A percentile compares a stretch with the other conserved stretches of the same genome.
Evolutionary conservation across 2,329 filamentous ascomycete genomes (phyloP).

Genomic region (Pseudocercospora macadamiae): DNA sequence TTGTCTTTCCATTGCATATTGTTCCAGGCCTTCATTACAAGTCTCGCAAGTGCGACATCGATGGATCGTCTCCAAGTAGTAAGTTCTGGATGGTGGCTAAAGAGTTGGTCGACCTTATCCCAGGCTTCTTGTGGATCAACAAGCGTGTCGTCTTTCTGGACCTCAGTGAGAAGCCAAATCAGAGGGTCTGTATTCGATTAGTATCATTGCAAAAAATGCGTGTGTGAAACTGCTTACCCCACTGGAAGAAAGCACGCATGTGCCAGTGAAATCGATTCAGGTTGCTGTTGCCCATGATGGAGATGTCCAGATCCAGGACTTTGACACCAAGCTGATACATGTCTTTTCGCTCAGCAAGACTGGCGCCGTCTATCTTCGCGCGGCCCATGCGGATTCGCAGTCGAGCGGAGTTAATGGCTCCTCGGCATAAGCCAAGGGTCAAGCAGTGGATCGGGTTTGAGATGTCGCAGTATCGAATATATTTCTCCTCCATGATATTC

Average conservation of each 20-base stretch:
- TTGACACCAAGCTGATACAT: conserved; percentile 47
- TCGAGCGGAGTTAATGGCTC: conserved; percentile 48
- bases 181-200: conserved; percentile 34
- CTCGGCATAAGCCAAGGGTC: conserved; percentile 48
- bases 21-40: conserved; percentile 52
- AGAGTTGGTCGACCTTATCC: conserved; percentile 50
- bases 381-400: conserved; percentile 52
- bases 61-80: conserved; percentile 43
- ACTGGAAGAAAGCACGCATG: conserved; percentile 55
- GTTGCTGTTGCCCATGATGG: conserved; percentile 43
- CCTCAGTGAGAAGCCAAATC: conserved; percentile 40
- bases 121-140: conserved; percentile 42
- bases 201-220: background rate
- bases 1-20: conserved; percentile 23
- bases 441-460: conserved; percentile 49
- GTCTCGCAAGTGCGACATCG: conserved; percentile 46
- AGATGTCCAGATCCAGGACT: conserved; percentile 46
- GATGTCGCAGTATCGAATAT: conserved; percentile 50
- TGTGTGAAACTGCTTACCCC: conserved; percentile 21
- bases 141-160: conserved; percentile 30
- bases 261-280: conserved; percentile 57
- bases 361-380: conserved; percentile 32
- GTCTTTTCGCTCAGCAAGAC: conserved; percentile 42
- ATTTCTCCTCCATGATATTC: conserved; percentile 45
- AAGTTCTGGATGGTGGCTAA: conserved; percentile 47